These are phyloP conservation scores for Globisporangium parvum DNA, from an alignment of 352 stramenopile species.

Conservation along the genomic window DNA sequence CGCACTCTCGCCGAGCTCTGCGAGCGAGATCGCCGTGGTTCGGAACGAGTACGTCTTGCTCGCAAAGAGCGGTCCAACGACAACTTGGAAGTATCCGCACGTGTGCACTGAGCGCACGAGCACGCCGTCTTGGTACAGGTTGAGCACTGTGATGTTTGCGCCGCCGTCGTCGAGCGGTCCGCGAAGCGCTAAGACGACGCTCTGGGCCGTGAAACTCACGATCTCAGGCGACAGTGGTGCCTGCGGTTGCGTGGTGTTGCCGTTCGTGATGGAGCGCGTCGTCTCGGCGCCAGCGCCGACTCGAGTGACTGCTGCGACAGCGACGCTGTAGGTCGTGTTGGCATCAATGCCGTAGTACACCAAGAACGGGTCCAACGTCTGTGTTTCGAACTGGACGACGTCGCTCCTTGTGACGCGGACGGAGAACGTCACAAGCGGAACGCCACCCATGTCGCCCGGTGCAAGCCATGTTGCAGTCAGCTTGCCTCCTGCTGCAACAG, in stretches of 20 bases:
- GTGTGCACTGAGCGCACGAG: slow-evolving; percentile 16
- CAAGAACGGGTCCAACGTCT: slow-evolving; percentile 4
- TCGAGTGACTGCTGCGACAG: slow-evolving; percentile 21
- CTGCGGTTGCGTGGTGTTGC: slow-evolving; percentile 18
- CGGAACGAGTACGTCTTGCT: slow-evolving; percentile 27
- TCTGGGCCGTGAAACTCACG: slow-evolving; percentile 21
- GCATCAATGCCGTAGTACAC: slow-evolving; percentile 19
- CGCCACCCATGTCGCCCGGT: slow-evolving; percentile 30
- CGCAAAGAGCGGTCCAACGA: slow-evolving; percentile 23
- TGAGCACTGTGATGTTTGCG: slow-evolving; percentile 21
- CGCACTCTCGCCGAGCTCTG: slow-evolving; percentile 24
- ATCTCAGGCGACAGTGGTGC: slow-evolving; percentile 21
- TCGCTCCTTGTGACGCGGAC: slow-evolving; percentile 7
- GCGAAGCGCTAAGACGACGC: slow-evolving; percentile 25
- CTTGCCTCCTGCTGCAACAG: slow-evolving; percentile 20
- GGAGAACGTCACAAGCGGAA: slow-evolving; percentile 18
- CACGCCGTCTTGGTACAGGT: slow-evolving; percentile 39
- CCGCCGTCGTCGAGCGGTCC: slow-evolving; percentile 36
- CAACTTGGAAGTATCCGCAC: slow-evolving; percentile 15
- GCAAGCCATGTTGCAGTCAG: slow-evolving; percentile 25
- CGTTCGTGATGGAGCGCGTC: slow-evolving; percentile 18
- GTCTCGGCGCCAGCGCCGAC: slow-evolving; percentile 14
- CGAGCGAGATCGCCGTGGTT: slow-evolving; percentile 21
- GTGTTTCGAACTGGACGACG: slow-evolving; percentile 3
- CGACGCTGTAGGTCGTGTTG: slow-evolving; percentile 24